Percentiles rank a stretch among this genome's conserved stretches.
phyloP scores from a whole-genome alignment of 257 asterid species.

The Verbascum thapsus region DNA sequence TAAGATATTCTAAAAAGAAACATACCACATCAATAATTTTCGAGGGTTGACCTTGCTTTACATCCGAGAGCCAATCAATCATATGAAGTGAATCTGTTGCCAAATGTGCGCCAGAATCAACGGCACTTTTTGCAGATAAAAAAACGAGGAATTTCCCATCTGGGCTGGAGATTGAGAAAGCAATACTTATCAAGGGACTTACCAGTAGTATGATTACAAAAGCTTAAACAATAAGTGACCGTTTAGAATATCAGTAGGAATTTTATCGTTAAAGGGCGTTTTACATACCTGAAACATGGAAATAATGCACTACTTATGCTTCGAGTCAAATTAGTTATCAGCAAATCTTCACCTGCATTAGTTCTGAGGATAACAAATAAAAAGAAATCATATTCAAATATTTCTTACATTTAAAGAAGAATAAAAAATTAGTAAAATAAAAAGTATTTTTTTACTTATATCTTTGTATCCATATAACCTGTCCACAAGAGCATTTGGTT shows the following conservation, averaged over 20 bases:
- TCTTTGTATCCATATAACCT: slow-evolving; percentile 23
- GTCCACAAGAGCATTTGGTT: slow-evolving; percentile 39
- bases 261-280: background rate
- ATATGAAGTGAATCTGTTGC: slow-evolving; percentile 74
- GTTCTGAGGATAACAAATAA: slow-evolving; percentile 35
- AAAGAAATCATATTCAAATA: slow-evolving; percentile 1
- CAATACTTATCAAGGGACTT: no score
- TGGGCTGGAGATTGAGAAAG: slow-evolving; percentile 49
- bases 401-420: background rate
- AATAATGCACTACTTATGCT: slow-evolving; percentile 60
- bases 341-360: slow-evolving; percentile 38
- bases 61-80: slow-evolving; percentile 63
- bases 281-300: slow-evolving; percentile 65
- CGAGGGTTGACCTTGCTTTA: slow-evolving; percentile 35
- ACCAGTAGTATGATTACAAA: no score
- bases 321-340: slow-evolving; percentile 39
- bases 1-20: no score
- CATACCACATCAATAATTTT: slow-evolving; percentile 60
- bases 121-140: slow-evolving; percentile 60
- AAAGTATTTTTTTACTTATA: slow-evolving; percentile 16
- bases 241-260: background rate
- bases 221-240: background rate
- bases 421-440: background rate
- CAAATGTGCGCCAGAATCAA: slow-evolving; percentile 63
- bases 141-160: slow-evolving; percentile 59